Base-by-base conservation (phyloP, 805 yeast genomes). In the Maudiozyma barnettii region DNA sequence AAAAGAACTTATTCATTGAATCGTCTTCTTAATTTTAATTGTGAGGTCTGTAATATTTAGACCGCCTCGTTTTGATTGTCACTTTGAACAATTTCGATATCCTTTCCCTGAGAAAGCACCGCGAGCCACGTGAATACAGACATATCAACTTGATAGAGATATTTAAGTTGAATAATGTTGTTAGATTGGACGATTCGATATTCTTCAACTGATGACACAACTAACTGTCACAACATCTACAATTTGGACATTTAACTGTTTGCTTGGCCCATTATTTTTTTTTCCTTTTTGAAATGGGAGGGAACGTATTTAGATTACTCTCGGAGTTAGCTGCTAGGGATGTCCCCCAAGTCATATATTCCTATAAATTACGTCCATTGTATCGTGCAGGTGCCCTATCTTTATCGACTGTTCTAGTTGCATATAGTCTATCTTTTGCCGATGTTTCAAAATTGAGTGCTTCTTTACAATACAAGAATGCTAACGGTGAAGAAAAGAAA, bases 401-500 rank as follows among this genome's bases (percentile, higher is more conserved):
- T 12, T 55, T 62, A 1, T 55, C 67, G 14, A 48, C 54, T 19
- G 61, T 59, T 4, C 54, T 62, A 45, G 31, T 60, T 7, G 45
- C 54, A 5, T 64, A 64, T 46, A 63, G 66, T 16, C 45, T 49
- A 14, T 49, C 65, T 2, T 64, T 57, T 45, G 53, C 56, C 1
- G 61, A 63, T 45, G 57, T 64, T 58, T 52, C 64, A 2, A 51
- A 51, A 40, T 49, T 56, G 10, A 54, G 63, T 30, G 54, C 65
- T n/a, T 19, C 26, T 10, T 19, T 39, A 13, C 20, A 36, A 9
- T 49, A 46, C 22, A 45, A 47, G 13, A 45, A 29, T 35, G 56
- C 54, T 1, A 44, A 45, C n/a, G 50, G 45, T 12, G 51, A 49
- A 3, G 50, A 54, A 7, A 50, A 39, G 35, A 48, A 45, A 16